Conservation (phyloP, 768 basidiomycete genomes). For the Podaxis sp. region DNA sequence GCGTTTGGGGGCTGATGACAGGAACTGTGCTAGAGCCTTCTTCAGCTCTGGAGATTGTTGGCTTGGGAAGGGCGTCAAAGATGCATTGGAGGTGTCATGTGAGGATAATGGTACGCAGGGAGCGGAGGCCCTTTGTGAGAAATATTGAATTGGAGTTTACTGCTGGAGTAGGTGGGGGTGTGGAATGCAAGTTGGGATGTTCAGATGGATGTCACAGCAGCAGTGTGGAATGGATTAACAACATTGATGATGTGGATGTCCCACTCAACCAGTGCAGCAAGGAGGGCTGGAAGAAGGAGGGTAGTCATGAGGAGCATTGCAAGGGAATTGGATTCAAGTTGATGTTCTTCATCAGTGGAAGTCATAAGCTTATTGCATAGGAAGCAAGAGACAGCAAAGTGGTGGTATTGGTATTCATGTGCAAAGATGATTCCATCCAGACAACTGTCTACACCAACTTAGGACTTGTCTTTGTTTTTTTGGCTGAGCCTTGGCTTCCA, state of each 20-base stretch:
- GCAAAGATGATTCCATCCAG: conserved; percentile 77
- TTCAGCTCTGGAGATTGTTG: conserved; percentile 45
- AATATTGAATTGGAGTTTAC: conserved; percentile 29
- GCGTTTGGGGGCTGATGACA: conserved; percentile 29
- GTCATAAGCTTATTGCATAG: conserved; percentile 10
- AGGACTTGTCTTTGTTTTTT: neutral
- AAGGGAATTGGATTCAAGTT: conserved; percentile 37
- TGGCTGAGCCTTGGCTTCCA: neutral
- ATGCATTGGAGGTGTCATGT: conserved; percentile 82
- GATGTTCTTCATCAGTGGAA: conserved; percentile 24
- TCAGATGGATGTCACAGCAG: conserved; percentile 47
- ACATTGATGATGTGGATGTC: conserved; percentile 87
- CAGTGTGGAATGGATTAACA: conserved; percentile 82
- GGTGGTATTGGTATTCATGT: conserved; percentile 73
- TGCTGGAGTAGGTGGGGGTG: neutral
- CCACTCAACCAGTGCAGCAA: conserved; percentile 81
- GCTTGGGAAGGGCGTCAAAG: conserved; percentile 61
- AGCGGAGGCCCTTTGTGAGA: conserved; percentile 56
- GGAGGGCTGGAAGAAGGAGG: conserved; percentile 70
- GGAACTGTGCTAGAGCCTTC: conserved; percentile 30
- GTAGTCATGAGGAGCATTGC: conserved; percentile 79
- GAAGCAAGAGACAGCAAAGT: conserved; percentile 44
- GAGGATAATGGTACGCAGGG: conserved; percentile 58
- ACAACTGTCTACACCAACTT: conserved; percentile 38
- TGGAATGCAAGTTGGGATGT: conserved; percentile 14